Conservation (phyloP, 345 rosid species). For the Hevea brasiliensis region DNA sequence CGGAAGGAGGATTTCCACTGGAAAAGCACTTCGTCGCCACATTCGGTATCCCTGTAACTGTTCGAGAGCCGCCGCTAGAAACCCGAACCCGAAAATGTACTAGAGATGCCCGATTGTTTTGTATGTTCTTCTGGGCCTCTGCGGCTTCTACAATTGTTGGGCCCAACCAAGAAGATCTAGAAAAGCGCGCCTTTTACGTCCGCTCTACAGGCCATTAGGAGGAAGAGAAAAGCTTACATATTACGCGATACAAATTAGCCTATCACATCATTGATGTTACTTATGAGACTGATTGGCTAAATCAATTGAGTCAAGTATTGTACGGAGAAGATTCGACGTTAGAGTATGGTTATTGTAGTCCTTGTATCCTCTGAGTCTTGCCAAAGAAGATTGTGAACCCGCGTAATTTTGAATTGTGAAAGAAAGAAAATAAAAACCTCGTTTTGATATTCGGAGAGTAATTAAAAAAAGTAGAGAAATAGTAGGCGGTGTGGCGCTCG, state of each 20-base stretch:
- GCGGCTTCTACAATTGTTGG: neutral
- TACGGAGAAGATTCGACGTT: neutral
- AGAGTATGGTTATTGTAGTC: neutral
- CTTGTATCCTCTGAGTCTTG: neutral
- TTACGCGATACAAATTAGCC: neutral
- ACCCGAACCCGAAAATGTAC: neutral
- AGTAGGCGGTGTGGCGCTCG: neutral
- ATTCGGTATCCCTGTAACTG: constrained; percentile 18
- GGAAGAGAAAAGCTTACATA: neutral
- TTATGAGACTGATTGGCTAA: neutral
- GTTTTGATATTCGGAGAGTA: too few species aligned
- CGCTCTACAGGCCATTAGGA: neutral
- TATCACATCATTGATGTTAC: neutral
- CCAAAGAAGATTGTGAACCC: neutral
- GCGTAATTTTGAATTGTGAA: constrained; percentile 23
- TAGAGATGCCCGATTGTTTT: neutral
- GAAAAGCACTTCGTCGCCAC: constrained; percentile 56
- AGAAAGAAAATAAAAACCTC: neutral
- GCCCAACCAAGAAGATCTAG: neutral
- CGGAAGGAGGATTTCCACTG: constrained; percentile 28
- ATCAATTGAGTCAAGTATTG: neutral
- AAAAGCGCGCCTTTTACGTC: constrained; percentile 11
- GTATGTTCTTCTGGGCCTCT: neutral
- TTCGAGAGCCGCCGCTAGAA: neutral
- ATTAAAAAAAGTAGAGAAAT: neutral